Evolutionary conservation across 169 alveolate genomes (phyloP).

Genomic region (Plasmodium adleri): DNA sequence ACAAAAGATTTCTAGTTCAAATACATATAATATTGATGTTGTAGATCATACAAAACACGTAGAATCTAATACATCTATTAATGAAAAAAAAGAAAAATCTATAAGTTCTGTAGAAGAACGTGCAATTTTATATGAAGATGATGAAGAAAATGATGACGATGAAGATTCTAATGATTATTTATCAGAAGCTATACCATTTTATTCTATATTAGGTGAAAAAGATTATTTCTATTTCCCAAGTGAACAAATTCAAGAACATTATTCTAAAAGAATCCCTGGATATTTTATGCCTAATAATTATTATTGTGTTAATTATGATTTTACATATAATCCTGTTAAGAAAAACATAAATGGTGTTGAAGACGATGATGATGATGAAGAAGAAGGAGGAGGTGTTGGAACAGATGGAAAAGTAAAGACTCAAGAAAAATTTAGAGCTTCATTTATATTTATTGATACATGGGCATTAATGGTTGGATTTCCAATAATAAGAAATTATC

Average conservation of each 20-base stretch:
- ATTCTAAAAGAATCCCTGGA: conserved; percentile 66
- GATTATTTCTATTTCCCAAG: conserved; percentile 71
- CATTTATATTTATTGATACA: conserved; percentile 72
- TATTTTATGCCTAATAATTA: conserved; percentile 74
- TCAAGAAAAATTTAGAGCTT: conserved; percentile 63
- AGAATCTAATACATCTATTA: too few relatives aligned
- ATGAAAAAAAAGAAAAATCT: too few relatives aligned
- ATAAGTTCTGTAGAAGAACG: background rate
- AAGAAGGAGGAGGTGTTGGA: background rate
- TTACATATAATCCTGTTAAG: conserved; percentile 27
- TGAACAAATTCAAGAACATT: conserved; percentile 77
- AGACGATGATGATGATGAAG: too few relatives aligned
- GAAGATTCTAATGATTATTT: background rate
- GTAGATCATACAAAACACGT: background rate
- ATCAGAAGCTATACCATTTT: conserved; percentile 50
- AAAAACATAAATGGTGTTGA: too few relatives aligned
- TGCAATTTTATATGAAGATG: conserved; percentile 4
- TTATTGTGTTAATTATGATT: conserved; percentile 59
- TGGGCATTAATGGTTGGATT: conserved; percentile 76
- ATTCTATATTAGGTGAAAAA: conserved; percentile 70
- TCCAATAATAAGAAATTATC: conserved; percentile 69
- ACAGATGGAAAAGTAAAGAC: conserved; percentile 3
- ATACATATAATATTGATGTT: background rate
- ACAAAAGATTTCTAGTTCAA: background rate
- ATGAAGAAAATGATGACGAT: conserved; percentile 28